Evolutionary conservation across 257 asterid species (phyloP), one percentile per base, ranked within the genome.

Genomic region (Scutellaria minor): DNA sequence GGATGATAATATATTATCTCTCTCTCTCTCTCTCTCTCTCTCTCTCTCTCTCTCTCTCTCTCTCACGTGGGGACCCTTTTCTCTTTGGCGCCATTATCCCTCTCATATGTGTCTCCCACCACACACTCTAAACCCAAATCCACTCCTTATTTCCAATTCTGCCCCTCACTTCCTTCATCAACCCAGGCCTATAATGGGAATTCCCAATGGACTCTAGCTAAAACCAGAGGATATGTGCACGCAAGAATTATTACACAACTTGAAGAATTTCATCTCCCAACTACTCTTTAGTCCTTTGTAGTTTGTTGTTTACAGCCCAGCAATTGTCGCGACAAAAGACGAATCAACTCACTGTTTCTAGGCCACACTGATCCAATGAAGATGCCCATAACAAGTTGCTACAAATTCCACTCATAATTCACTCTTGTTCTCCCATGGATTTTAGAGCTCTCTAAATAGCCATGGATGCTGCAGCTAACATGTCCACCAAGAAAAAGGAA

Each of bases 401-500:
- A 64, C 52, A 58, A 9, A 5, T 42, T 58, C 7, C 24, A 24
- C 63, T 39, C 15, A 12, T 47, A 62, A 44, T 68, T 76, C 50
- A 24, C 27, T 37, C 40, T 47, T 77, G 72, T 67, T 66, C 27
- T 42, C 56, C 18, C 57, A 35, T 67, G 64, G 72, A 52, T 45
- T 31, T 20, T 18, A 71, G 27, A 70, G 42, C 73, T 64, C 66
- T 68, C 68, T 47, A 54, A 66, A 60, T 44, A 71, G 8, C 42
- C 27, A 67, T 13, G 79, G 83, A 77, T 61, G 52, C 77, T 66
- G 74, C 20, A 75, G 51, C 80, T 40, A 75, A 75, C 66, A 85
- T 84, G 87, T 70, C 87, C 68, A 75, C 77, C 53, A 90, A 83
- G 85, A 92, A 85, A 78, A 86, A 92, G 64, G 90, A 85, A 41